Conservation (phyloP, 139 green algal species). For the Asterochloris erici region DNA sequence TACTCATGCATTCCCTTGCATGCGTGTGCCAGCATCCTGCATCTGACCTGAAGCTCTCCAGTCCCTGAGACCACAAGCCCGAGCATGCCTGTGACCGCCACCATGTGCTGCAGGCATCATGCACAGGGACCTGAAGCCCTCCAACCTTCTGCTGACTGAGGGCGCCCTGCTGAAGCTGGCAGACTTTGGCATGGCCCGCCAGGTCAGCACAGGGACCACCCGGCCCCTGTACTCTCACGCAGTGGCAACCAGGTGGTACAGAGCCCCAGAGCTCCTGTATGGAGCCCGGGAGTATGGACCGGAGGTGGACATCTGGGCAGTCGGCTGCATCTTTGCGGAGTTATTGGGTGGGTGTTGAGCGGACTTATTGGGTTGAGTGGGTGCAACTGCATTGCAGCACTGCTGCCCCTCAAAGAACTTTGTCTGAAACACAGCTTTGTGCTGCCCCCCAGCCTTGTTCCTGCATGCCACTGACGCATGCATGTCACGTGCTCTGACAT, state of each 20-base stretch:
- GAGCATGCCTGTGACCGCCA: not conserved
- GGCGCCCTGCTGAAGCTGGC: conserved; percentile 62
- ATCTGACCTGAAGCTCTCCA: no score
- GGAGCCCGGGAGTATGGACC: conserved; percentile 67
- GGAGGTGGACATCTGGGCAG: conserved; percentile 73
- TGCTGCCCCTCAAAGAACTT: not conserved
- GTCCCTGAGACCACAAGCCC: not conserved
- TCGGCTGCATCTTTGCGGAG: conserved; percentile 82
- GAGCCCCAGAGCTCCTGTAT: conserved; percentile 74
- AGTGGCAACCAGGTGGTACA: conserved; percentile 85
- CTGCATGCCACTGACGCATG: not conserved
- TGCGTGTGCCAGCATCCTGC: no score
- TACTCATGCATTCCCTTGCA: no score
- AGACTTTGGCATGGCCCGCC: conserved; percentile 42
- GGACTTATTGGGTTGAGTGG: not conserved
- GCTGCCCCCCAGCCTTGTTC: not conserved
- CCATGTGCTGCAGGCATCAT: conserved; percentile 51
- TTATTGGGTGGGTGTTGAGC: conserved; percentile 34
- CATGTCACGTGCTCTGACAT: no score
- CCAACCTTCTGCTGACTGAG: conserved; percentile 73
- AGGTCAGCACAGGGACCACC: conserved; percentile 14
- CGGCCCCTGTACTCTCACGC: conserved; percentile 70
- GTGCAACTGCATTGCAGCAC: not conserved
- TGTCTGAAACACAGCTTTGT: not conserved
- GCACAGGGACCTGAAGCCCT: conserved; percentile 78